Conservation (phyloP, 768 basidiomycete genomes). For the Obba rivulosa region DNA sequence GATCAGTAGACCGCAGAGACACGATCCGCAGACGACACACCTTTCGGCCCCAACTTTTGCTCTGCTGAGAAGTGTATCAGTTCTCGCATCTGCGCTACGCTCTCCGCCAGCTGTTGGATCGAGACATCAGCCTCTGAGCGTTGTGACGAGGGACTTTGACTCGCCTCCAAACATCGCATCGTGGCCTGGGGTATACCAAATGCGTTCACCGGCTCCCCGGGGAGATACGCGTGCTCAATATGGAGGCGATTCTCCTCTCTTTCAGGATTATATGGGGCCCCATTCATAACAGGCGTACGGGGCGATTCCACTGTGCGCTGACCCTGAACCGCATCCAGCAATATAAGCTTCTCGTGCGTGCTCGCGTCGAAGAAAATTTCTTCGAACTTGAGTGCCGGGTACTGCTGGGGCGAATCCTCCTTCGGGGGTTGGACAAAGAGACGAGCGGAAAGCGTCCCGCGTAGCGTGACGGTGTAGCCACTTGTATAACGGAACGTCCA, state of each 20-base stretch:
- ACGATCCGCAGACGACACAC: constrained; percentile 39
- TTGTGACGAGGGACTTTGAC: neutral
- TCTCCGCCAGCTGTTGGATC: constrained; percentile 64
- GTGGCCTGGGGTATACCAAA: constrained; percentile 88
- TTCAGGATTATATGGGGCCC: constrained; percentile 20
- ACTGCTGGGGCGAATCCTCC: constrained; percentile 8
- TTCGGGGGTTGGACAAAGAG: constrained; percentile 30
- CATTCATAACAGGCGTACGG: constrained; percentile 13
- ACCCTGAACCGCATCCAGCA: constrained; percentile 58
- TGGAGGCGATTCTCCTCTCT: constrained; percentile 56
- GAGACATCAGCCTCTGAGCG: neutral
- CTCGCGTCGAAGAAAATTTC: constrained; percentile 71
- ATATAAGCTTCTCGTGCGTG: constrained; percentile 67
- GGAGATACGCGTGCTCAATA: constrained; percentile 61
- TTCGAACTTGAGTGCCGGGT: constrained; percentile 55
- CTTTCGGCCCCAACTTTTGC: constrained; percentile 52
- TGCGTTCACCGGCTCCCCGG: constrained; percentile 80
- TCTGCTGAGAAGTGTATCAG: constrained; percentile 62
- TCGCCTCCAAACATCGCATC: constrained; percentile 83
- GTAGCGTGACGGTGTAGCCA: constrained; percentile 73
- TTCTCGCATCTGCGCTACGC: constrained; percentile 75
- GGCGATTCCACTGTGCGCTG: constrained; percentile 39
- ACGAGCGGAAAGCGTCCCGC: constrained; percentile 69
- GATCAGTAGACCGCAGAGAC: constrained; percentile 1
- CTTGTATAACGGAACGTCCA: constrained; percentile 83